Evolutionary conservation across 2,329 filamentous ascomycete species (phyloP), one percentile per base, ranked within the genome.

Genomic region (Elsinoe necatrix): DNA sequence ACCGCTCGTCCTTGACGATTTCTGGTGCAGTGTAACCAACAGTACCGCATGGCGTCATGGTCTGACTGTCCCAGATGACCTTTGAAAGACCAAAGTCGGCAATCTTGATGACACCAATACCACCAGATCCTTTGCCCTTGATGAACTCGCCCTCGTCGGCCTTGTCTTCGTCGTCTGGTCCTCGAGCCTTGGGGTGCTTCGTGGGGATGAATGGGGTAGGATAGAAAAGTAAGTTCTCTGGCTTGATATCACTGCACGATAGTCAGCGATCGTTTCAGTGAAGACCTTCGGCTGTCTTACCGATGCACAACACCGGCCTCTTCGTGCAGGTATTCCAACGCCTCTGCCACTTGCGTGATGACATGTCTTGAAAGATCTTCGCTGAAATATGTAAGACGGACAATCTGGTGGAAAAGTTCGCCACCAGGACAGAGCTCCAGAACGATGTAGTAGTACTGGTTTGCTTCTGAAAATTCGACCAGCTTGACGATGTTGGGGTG

Each of bases 11-110:
- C 74, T 97, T 97, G 69, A 98, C 93, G 61, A 98, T 98, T 69
- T 98, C 93, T 6, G 93, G 93, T 2, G 93, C 93, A 3, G 93
- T 97, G 73, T 98, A 98, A 42, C 93, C 93, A 57, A 97, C 93
- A 0, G 93, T 98, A 58, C 93, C 93, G 70, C 93, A 98, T n/a
- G 93, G 93, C 2, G 93, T 98, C 89, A 96, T 97, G 8, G 93
- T 98, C 68, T 95, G 88, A 64, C 84, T 93, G 66, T 97, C 93
- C 93, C 93, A 98, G 14, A 98, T 89, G 63, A 98, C 87, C 74
- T 98, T 98, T 61, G 92, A 96, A 8, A 98, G 78, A 55, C 93
- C 93, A 68, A 98, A 98, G 68, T 98, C 93, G 68, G 93, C 93
- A 71, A 98, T 92, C 77, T 98, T 97, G 75, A 98, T 95, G 61